These are phyloP conservation scores for Bipolaris zeicola DNA, from an alignment of 2,329 filamentous ascomycete species.

Conservation along the genomic window DNA sequence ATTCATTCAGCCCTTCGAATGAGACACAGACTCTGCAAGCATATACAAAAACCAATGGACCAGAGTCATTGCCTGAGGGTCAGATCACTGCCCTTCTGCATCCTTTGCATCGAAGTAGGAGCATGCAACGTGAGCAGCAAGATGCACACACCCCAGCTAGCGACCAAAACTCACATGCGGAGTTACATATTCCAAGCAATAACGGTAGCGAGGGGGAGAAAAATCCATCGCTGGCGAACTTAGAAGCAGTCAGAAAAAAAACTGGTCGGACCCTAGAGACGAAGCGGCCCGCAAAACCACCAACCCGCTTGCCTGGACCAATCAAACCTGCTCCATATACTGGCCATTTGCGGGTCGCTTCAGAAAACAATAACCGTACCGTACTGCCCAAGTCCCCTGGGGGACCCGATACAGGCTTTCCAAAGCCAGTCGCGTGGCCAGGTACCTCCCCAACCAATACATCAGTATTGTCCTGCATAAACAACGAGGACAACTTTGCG, in stretches of 20 bases:
- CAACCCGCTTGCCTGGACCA: constrained; percentile 27
- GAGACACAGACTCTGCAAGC: background rate
- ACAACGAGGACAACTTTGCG: constrained; percentile 9
- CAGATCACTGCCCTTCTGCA: constrained; percentile 28
- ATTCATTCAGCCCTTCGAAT: constrained; percentile 14
- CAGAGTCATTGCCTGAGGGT: constrained; percentile 22
- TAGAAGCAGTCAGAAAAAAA: constrained; percentile 12
- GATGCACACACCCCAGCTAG: background rate
- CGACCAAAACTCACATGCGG: constrained; percentile 2
- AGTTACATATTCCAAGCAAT: constrained; percentile 30
- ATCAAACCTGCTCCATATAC: constrained; percentile 22
- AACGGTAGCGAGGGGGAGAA: constrained; percentile 30
- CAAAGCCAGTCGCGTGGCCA: constrained; percentile 13
- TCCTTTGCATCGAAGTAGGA: constrained; percentile 13
- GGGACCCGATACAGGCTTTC: background rate
- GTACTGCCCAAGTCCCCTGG: background rate
- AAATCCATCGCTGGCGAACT: constrained; percentile 26
- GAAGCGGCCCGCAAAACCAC: constrained; percentile 3
- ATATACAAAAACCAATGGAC: background rate
- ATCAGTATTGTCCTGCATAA: constrained; percentile 16
- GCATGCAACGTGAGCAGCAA: background rate
- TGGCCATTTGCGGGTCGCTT: constrained; percentile 15
- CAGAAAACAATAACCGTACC: constrained; percentile 6
- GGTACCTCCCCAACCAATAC: constrained; percentile 4
- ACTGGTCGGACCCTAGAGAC: background rate